Evolutionary conservation across 2,329 filamentous ascomycete genomes (phyloP).

Genomic region (Fusarium sp.): DNA sequence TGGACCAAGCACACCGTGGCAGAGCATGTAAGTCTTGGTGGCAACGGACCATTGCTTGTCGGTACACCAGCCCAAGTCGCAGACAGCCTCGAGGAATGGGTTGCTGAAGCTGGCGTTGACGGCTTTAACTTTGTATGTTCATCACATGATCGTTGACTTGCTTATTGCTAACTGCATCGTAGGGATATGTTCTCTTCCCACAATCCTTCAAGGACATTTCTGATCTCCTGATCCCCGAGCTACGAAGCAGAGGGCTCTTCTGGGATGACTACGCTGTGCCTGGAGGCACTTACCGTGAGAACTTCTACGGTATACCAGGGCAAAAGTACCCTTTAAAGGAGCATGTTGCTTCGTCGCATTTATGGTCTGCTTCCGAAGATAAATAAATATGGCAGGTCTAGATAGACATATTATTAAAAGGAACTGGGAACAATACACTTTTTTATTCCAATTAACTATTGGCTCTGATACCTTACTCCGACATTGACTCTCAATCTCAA

Average conservation of each 20-base stretch:
- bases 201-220: slow-evolving; percentile 74
- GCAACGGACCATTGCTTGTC: slow-evolving; percentile 70
- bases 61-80: slow-evolving; percentile 74
- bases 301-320: slow-evolving; percentile 49
- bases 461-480: no score
- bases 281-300: slow-evolving; percentile 57
- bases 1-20: slow-evolving; percentile 80
- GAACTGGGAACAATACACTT: accelerated
- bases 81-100: slow-evolving; percentile 75
- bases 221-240: slow-evolving; percentile 67
- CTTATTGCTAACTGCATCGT: background rate
- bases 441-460: no score
- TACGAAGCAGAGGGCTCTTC: slow-evolving; percentile 66
- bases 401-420: accelerated
- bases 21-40: slow-evolving; percentile 74
- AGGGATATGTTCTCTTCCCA: slow-evolving; percentile 55
- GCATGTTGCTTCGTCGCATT: background rate
- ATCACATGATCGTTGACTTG: background rate
- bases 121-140: slow-evolving; percentile 72
- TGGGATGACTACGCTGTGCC: slow-evolving; percentile 60
- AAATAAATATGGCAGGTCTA: background rate
- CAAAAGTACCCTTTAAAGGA: background rate
- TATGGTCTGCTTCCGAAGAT: background rate
- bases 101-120: slow-evolving; percentile 75
- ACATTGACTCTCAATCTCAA: no score